A percentile compares a stretch with the other conserved stretches of the same genome.
phyloP scores from a whole-genome alignment of 768 basidiomycete species.

The Cystobasidium ongulense region DNA sequence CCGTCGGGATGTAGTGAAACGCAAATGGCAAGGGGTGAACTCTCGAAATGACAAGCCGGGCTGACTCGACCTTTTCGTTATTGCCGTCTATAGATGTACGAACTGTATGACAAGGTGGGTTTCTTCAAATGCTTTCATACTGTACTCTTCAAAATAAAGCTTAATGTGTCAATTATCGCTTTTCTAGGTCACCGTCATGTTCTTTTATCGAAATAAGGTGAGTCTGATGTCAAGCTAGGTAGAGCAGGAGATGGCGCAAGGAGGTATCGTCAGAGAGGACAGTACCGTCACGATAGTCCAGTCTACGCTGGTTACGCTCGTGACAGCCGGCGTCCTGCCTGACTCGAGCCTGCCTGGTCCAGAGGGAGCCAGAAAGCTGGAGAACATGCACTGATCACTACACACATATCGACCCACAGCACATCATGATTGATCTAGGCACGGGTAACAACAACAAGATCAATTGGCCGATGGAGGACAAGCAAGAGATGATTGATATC shows the following conservation, averaged over 20 bases:
- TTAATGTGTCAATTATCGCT: too few species aligned
- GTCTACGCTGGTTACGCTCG: too few species aligned
- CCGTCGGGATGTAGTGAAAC: too few species aligned
- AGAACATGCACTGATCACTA: neutral
- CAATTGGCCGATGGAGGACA: conserved; percentile 98
- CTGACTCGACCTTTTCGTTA: neutral
- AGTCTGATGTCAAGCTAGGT: neutral
- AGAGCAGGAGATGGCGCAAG: neutral
- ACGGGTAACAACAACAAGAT: conserved; percentile 99
- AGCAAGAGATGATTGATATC: conserved; percentile 98
- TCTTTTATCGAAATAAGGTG: conserved; percentile 41
- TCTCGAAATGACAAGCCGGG: neutral
- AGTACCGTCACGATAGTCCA: too few species aligned
- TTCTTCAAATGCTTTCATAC: too few species aligned
- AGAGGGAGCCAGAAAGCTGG: too few species aligned
- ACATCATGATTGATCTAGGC: conserved; percentile 99
- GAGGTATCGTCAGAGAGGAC: too few species aligned
- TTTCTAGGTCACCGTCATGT: conserved; percentile 28
- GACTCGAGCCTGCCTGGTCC: too few species aligned
- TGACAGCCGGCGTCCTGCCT: too few species aligned
- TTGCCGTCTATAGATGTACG: conserved; percentile 75
- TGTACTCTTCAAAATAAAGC: too few species aligned
- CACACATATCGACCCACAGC: conserved; percentile 48
- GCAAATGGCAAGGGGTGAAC: too few species aligned
- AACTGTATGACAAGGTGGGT: conserved; percentile 67